phyloP scores from a whole-genome alignment of 495 filamentous ascomycete species.

The Rhizodiscina lignyota region DNA sequence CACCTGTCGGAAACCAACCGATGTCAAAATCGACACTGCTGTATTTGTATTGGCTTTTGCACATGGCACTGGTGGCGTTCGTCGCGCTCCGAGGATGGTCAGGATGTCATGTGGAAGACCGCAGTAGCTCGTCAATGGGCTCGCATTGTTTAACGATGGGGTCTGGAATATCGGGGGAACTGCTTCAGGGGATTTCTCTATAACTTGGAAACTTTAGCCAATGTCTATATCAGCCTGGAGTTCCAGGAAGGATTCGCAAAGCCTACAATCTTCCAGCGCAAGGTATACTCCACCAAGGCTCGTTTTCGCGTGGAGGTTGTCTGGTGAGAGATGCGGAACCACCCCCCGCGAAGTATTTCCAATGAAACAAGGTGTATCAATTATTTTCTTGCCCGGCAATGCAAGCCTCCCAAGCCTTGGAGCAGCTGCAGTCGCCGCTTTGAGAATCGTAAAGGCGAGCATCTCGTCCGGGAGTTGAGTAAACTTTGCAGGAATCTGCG shows the following conservation, averaged over 20 bases:
- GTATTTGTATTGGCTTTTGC: constrained; percentile 57
- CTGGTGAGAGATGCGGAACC: constrained; percentile 76
- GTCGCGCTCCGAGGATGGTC: constrained; percentile 65
- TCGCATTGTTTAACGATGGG: constrained; percentile 17
- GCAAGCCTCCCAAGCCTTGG: constrained; percentile 42
- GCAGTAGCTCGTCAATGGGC: constrained; percentile 59
- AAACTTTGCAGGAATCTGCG: not conserved
- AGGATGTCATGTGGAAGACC: constrained; percentile 33
- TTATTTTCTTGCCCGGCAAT: constrained; percentile 36
- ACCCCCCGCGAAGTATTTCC: constrained; percentile 64
- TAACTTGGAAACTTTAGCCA: constrained; percentile 39
- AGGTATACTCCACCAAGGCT: constrained; percentile 54
- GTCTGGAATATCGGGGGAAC: constrained; percentile 34
- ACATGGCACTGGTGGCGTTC: constrained; percentile 56
- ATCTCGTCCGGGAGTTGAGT: constrained; percentile 12
- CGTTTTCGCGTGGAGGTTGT: constrained; percentile 52
- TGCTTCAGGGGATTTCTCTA: constrained; percentile 47
- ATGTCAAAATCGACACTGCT: constrained; percentile 62
- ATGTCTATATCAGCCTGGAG: constrained; percentile 11
- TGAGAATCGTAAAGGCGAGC: constrained; percentile 22
- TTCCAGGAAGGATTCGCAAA: constrained; percentile 5
- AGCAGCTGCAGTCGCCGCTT: constrained; percentile 7
- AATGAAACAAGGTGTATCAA: constrained; percentile 71
- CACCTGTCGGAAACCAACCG: constrained; percentile 62
- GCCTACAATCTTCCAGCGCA: constrained; percentile 84